phyloP scores from a whole-genome alignment of 345 rosid genomes.

The Murraya paniculata region DNA sequence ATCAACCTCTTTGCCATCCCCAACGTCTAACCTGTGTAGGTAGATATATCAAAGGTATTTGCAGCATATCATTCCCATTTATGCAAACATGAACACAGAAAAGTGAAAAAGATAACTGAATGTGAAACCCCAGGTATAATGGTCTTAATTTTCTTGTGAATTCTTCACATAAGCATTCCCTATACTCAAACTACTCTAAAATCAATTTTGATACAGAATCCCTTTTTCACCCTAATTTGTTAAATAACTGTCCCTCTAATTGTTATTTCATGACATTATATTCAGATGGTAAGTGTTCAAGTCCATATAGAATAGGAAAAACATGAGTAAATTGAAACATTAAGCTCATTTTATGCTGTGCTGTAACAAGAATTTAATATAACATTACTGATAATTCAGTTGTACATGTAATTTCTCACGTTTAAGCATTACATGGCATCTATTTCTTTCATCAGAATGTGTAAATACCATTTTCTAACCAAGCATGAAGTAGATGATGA shows the following conservation, averaged over 20 bases:
- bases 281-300: neutral
- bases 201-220: neutral
- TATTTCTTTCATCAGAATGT: neutral
- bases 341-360: neutral
- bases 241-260: neutral
- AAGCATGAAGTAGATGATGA: neutral
- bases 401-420: neutral
- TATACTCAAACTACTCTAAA: neutral
- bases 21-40: conserved; percentile 35
- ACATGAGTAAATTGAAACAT: neutral
- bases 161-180: too few relatives aligned
- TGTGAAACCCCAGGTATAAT: neutral
- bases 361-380: neutral
- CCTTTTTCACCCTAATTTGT: neutral
- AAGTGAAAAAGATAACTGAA: neutral
- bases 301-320: neutral
- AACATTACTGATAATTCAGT: neutral
- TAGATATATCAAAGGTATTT: neutral
- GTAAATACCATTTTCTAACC: neutral
- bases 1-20: conserved; percentile 36
- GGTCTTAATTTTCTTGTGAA: neutral
- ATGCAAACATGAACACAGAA: neutral
- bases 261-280: neutral
- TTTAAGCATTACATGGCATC: neutral
- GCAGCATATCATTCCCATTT: neutral